These are phyloP conservation scores for Protostelium mycophagum DNA, from an alignment of 78 protist genomes.

Conservation along the genomic window DNA sequence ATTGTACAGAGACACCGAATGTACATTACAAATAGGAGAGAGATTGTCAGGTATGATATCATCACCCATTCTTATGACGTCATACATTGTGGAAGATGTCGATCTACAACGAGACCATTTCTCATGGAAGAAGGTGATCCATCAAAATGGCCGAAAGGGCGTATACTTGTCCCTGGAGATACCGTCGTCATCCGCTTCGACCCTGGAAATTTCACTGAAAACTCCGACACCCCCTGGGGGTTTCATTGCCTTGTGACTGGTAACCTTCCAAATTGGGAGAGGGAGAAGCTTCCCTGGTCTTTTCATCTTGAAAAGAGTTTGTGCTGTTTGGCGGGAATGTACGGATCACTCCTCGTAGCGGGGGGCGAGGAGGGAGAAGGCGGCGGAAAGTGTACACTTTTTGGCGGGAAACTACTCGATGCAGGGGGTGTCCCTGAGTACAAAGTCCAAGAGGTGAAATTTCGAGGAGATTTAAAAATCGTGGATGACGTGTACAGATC, in stretches of 20 bases:
- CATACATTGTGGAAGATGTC: no score
- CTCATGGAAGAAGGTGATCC: not conserved
- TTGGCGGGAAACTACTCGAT: not conserved
- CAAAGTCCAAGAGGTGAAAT: not conserved
- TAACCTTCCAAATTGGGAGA: constrained; percentile 59
- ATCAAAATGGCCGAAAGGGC: constrained; percentile 56
- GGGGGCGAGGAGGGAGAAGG: not conserved
- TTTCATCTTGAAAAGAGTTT: constrained; percentile 58
- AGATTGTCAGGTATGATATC: not conserved
- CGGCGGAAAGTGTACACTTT: not conserved
- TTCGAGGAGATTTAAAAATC: not conserved
- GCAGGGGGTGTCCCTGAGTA: not conserved
- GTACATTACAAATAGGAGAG: not conserved
- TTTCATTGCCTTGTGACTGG: constrained; percentile 50
- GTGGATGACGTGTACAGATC: not conserved
- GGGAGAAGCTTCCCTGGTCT: constrained; percentile 52
- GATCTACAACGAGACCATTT: constrained; percentile 44
- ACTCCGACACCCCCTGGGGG: constrained; percentile 45
- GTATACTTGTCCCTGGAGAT: constrained; percentile 62
- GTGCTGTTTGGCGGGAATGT: constrained; percentile 54
- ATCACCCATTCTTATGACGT: not conserved
- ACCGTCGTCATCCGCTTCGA: constrained; percentile 48
- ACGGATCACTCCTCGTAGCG: constrained; percentile 8
- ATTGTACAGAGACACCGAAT: not conserved
- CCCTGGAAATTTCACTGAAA: not conserved